Conservation (phyloP, 2,329 filamentous ascomycete species). For the Didymella lethalis region DNA sequence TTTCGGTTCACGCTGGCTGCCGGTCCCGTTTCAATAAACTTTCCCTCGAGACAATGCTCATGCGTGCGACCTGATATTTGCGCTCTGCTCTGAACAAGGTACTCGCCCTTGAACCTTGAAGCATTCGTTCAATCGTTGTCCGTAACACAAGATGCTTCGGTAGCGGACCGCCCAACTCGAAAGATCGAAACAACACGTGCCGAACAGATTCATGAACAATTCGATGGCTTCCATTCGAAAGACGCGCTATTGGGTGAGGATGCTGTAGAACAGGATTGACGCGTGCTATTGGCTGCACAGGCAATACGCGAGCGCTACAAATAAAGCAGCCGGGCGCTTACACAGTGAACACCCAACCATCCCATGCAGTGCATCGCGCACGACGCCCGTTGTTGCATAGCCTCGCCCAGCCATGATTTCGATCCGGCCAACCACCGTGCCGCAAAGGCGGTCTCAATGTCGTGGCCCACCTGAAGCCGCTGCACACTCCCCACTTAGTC, state of each 20-base stretch:
- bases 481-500: conserved; percentile 38
- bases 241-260: conserved; percentile 39
- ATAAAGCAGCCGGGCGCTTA: conserved; percentile 47
- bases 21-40: conserved; percentile 3
- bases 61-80: not conserved
- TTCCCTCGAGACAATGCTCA: not conserved
- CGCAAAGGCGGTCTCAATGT: conserved; percentile 35
- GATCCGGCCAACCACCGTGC: conserved; percentile 40
- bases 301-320: conserved; percentile 37
- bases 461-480: conserved; percentile 49
- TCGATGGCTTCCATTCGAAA: conserved; percentile 13
- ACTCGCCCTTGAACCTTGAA: not conserved
- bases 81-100: not conserved
- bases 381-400: conserved; percentile 31
- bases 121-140: conserved; percentile 7
- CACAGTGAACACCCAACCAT: conserved; percentile 44
- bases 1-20: conserved; percentile 20
- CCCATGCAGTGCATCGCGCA: conserved; percentile 32
- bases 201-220: conserved; percentile 1
- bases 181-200: conserved; percentile 18
- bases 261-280: conserved; percentile 33
- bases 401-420: conserved; percentile 16
- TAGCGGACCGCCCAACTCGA: conserved; percentile 10
- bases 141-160: conserved; percentile 13
- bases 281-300: conserved; percentile 36